Base-by-base conservation (phyloP, 371 early-diverging fungal genomes). In the Mucor ambiguus region DNA sequence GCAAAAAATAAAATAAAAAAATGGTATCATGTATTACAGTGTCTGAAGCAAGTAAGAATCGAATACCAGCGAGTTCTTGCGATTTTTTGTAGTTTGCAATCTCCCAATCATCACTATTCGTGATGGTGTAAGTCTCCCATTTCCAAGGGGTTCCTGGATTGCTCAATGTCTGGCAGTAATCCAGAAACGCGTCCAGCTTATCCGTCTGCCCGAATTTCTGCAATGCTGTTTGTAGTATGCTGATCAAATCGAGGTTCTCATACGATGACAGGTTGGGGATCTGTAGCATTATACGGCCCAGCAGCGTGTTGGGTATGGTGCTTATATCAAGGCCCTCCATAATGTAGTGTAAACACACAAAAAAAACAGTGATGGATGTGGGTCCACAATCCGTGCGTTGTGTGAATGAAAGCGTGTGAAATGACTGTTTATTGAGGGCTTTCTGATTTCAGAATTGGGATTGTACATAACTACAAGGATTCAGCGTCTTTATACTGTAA, bases 281-380 rank as follows among this genome's bases (percentile, higher is more conserved):
- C 28, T 80, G 80, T n/a, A 77, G 37, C 16, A 80, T 29, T 10
- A 78, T 74, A 30, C 80, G 76, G 5, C 70, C 78, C 33, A 80
- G 56, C 29, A 80, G 58, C 2, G 57, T 46, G 30, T 29, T 58
- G 18, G 80, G 80, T 61, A 80, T 75, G 33, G 73, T 66, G 11
- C 68, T 68, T 18, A 80, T 56, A 11, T 64, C 54, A 26, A 78
- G 48, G 14, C 73, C 73, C 58, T 76, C 77, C 78, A 80, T 80
- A 29, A 33, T 20, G 18, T 8, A 54, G 18, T 7, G 24, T 41
- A 41, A 33, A 44, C 3, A 7, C 9, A 35, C 37, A 35, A 35
- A 35, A 12, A 56, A 49, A 46, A 26, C 30, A 52, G 49, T 14
- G 29, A 3, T 43, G 2, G 18, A 43, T 30, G 32, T 30, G 28